These are phyloP conservation scores for Tephrocybe sp. DNA, from an alignment of 768 basidiomycete genomes.

Conservation along the genomic window DNA sequence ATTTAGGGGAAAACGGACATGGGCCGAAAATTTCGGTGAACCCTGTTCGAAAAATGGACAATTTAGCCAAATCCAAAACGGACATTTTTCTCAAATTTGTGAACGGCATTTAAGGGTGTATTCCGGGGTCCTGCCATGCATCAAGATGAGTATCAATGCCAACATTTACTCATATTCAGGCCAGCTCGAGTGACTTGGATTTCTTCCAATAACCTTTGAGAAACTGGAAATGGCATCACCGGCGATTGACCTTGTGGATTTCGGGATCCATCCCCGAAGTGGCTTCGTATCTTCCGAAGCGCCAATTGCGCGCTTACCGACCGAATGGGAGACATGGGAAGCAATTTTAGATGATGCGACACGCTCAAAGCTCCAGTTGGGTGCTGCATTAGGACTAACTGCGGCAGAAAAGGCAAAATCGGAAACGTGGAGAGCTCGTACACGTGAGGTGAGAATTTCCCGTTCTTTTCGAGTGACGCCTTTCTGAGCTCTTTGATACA, in stretches of 20 bases:
- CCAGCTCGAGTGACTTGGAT: too few species aligned
- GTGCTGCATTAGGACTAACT: slow-evolving; percentile 40
- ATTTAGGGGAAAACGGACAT: too few species aligned
- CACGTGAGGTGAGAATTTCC: slow-evolving; percentile 36
- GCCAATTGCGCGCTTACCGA: neutral
- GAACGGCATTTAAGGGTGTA: too few species aligned
- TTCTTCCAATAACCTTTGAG: too few species aligned
- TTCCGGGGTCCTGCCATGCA: too few species aligned
- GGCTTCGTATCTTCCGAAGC: neutral
- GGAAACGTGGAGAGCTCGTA: slow-evolving; percentile 42
- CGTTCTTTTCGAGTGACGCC: neutral
- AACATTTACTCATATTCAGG: too few species aligned
- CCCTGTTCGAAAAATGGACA: too few species aligned
- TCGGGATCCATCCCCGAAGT: neutral
- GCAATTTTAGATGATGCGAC: neutral
- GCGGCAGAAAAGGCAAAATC: slow-evolving; percentile 36
- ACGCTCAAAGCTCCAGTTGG: slow-evolving; percentile 37
- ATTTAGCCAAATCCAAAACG: too few species aligned
- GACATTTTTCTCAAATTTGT: too few species aligned
- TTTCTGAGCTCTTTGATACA: slow-evolving; percentile 20
- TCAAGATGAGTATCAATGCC: too few species aligned
- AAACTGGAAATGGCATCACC: neutral
- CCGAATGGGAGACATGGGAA: neutral
- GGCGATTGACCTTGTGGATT: neutral
- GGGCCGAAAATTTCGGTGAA: too few species aligned